A percentile compares a stretch with the other conserved stretches of the same genome.
Evolutionary conservation across 257 asterid genomes (phyloP).

Genomic region (Haberlea rhodopensis): DNA sequence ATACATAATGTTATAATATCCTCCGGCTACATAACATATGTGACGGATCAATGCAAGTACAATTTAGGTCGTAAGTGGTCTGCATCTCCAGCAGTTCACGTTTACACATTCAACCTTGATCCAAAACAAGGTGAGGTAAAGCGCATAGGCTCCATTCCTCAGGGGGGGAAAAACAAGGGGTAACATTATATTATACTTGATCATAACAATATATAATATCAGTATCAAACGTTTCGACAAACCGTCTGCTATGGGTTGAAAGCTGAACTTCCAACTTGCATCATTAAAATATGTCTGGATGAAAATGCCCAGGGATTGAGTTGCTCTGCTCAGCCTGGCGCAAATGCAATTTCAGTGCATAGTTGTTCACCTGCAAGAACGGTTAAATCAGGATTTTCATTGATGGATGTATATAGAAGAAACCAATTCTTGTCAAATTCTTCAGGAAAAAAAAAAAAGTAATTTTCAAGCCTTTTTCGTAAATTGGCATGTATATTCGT

Average conservation of each 20-base stretch:
- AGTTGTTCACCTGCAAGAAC: constrained; percentile 62
- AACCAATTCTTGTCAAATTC: background rate
- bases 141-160: constrained; percentile 1
- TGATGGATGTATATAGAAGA: background rate
- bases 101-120: background rate
- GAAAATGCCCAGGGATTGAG: constrained; percentile 53
- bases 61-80: background rate
- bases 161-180: constrained; percentile 18
- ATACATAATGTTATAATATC: background rate
- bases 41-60: background rate
- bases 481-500: background rate
- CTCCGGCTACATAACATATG: background rate
- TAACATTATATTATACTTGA: background rate
- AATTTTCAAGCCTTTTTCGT: background rate
- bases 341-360: constrained; percentile 63
- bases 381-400: constrained; percentile 2
- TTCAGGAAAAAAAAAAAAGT: background rate
- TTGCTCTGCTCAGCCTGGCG: constrained; percentile 60
- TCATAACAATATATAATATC: background rate
- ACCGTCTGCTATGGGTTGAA: background rate
- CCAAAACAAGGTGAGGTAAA: background rate
- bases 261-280: background rate
- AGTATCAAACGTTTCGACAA: constrained; percentile 11
- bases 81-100: background rate
- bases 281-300: constrained; percentile 61